phyloP scores from a whole-genome alignment of 2,329 filamentous ascomycete species.

The Geosmithia flava region DNA sequence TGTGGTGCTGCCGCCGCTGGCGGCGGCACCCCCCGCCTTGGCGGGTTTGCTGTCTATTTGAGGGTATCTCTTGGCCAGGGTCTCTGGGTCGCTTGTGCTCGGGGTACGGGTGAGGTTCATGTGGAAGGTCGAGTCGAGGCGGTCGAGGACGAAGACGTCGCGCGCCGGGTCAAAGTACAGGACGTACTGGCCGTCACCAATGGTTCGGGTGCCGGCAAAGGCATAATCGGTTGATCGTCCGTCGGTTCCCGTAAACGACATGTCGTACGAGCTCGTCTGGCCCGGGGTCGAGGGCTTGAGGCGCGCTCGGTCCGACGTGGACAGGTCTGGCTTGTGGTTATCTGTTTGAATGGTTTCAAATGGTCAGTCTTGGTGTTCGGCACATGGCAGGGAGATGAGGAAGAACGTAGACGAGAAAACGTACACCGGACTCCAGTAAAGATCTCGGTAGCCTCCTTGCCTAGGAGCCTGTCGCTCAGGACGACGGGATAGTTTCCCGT shows the following conservation, averaged over 20 bases:
- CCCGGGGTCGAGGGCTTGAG: slow-evolving; percentile 34
- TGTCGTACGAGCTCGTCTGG: slow-evolving; percentile 41
- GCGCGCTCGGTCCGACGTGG: slow-evolving; percentile 34
- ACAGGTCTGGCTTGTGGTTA: slow-evolving; percentile 47
- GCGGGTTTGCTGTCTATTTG: slow-evolving; percentile 38
- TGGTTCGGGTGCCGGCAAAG: slow-evolving; percentile 47
- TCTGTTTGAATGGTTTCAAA: slow-evolving; percentile 29
- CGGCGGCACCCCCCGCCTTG: background rate
- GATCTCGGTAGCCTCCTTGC: slow-evolving; percentile 41
- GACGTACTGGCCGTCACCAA: slow-evolving; percentile 45
- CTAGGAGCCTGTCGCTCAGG: slow-evolving; percentile 48
- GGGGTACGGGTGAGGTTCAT: slow-evolving; percentile 73
- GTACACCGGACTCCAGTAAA: slow-evolving; percentile 50
- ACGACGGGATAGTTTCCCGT: slow-evolving; percentile 50
- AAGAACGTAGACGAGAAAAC: slow-evolving; percentile 7
- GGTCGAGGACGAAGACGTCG: slow-evolving; percentile 72
- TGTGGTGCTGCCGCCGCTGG: slow-evolving; percentile 1
- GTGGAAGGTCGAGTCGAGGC: slow-evolving; percentile 67
- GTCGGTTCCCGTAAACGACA: slow-evolving; percentile 40
- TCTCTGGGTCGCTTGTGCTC: slow-evolving; percentile 48
- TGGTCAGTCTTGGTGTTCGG: background rate
- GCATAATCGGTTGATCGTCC: slow-evolving; percentile 33
- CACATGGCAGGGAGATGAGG: background rate
- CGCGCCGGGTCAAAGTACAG: slow-evolving; percentile 65
- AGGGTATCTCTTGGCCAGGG: slow-evolving; percentile 52